Percentiles rank a stretch among this genome's conserved stretches.
phyloP scores from a whole-genome alignment of 1,284 basidiomycete species.

The Cryptococcus amylolentus region DNA sequence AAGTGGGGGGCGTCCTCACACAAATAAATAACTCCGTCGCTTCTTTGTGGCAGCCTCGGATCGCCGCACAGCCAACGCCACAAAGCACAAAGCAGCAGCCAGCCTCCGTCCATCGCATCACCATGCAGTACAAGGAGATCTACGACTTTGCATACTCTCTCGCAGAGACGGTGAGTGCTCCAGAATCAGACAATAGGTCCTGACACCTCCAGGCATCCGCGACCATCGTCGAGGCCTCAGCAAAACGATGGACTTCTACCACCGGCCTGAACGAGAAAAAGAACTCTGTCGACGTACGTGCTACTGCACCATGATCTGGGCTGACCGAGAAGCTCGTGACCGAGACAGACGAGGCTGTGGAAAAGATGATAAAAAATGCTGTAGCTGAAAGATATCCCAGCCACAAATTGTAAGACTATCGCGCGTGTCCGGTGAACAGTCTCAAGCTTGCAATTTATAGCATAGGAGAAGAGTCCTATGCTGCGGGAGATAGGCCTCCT shows the following conservation, averaged over 20 bases:
- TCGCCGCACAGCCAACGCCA: no score
- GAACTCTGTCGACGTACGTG: slow-evolving; percentile 56
- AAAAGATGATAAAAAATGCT: slow-evolving; percentile 73
- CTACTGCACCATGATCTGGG: background rate
- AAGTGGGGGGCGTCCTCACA: background rate
- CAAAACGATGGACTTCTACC: slow-evolving; percentile 21
- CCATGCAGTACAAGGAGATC: slow-evolving; percentile 22
- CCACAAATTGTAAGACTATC: slow-evolving; percentile 61
- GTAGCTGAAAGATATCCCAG: slow-evolving; percentile 66
- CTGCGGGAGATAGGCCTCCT: slow-evolving; percentile 56
- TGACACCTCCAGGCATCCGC: slow-evolving; percentile 10
- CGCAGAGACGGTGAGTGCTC: slow-evolving; percentile 21
- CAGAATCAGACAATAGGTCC: background rate
- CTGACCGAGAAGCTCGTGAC: slow-evolving; percentile 64
- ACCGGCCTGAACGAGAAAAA: slow-evolving; percentile 30
- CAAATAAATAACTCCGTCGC: background rate
- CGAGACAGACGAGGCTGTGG: slow-evolving; percentile 88
- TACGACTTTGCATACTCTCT: slow-evolving; percentile 28
- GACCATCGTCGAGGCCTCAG: slow-evolving; percentile 27
- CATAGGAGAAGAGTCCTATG: slow-evolving; percentile 84
- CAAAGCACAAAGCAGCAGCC: no score
- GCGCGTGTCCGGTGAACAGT: background rate
- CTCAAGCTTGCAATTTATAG: slow-evolving; percentile 15
- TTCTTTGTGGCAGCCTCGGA: background rate
- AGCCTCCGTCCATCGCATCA: background rate